These are phyloP conservation scores for Didymella lethalis DNA, from an alignment of 2,329 filamentous ascomycete genomes.

Conservation along the genomic window DNA sequence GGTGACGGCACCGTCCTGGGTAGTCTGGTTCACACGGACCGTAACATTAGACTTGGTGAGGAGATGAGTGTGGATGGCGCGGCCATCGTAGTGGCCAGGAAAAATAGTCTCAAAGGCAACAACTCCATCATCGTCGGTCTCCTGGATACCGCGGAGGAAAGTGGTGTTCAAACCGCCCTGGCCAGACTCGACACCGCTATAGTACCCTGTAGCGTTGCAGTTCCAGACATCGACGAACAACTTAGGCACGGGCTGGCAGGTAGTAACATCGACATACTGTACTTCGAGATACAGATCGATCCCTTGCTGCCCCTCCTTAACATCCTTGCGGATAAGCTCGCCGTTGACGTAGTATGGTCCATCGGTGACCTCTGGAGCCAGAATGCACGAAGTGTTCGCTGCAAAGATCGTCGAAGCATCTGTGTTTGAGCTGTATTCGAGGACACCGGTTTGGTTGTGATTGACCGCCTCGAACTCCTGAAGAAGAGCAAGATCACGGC, in stretches of 20 bases:
- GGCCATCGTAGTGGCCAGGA: slow-evolving; percentile 52
- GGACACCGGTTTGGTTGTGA: slow-evolving; percentile 40
- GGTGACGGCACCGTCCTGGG: slow-evolving; percentile 50
- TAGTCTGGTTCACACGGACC: slow-evolving; percentile 51
- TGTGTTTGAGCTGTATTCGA: slow-evolving; percentile 27
- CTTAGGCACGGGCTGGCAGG: slow-evolving; percentile 59
- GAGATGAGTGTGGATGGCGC: slow-evolving; percentile 43
- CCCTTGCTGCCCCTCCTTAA: slow-evolving; percentile 57
- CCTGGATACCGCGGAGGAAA: slow-evolving; percentile 59
- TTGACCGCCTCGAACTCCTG: slow-evolving; percentile 42
- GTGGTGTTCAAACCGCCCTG: slow-evolving; percentile 38
- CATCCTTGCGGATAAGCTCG: slow-evolving; percentile 58
- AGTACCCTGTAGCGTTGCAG: slow-evolving; percentile 38
- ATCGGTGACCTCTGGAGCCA: slow-evolving; percentile 36
- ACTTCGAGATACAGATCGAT: slow-evolving; percentile 59
- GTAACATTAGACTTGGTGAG: slow-evolving; percentile 50
- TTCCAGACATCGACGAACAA: slow-evolving; percentile 63
- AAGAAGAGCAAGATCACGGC: slow-evolving; percentile 42
- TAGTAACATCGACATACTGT: slow-evolving; percentile 61
- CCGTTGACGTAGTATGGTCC: slow-evolving; percentile 53
- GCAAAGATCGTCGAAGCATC: slow-evolving; percentile 29
- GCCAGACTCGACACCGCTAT: slow-evolving; percentile 58
- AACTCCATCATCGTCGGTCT: slow-evolving; percentile 57
- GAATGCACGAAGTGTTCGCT: slow-evolving; percentile 36
- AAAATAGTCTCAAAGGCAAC: slow-evolving; percentile 59